Evolutionary conservation across 345 rosid species (phyloP).

Genomic region (Excoecaria cochinchinensis): DNA sequence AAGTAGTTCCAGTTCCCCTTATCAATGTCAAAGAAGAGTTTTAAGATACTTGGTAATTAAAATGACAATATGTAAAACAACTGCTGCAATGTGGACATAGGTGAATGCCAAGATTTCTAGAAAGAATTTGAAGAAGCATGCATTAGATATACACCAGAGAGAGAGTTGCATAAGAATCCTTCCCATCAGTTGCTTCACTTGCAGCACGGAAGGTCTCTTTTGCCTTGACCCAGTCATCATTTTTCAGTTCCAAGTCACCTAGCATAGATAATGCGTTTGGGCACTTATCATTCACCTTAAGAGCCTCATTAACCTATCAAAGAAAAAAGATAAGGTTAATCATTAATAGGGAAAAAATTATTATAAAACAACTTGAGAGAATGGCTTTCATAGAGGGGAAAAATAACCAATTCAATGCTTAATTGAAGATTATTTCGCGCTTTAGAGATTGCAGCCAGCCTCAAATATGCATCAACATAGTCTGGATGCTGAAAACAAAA

Average conservation of each 20-base stretch:
- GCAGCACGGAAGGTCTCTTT: constrained; percentile 97
- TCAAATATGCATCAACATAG: constrained; percentile 85
- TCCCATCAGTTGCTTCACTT: constrained; percentile 89
- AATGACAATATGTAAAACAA: background rate
- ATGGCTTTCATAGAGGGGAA: constrained; percentile 10
- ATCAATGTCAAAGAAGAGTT: constrained; percentile 22
- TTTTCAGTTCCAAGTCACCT: constrained; percentile 97
- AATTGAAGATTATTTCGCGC: constrained; percentile 80
- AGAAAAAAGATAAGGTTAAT: constrained; percentile 2
- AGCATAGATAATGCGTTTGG: constrained; percentile 91
- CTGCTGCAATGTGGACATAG: background rate
- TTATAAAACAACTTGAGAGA: background rate
- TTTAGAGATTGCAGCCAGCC: constrained; percentile 93
- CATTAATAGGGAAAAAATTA: constrained; percentile 16
- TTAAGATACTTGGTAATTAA: constrained; percentile 11
- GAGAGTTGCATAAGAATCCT: constrained; percentile 89
- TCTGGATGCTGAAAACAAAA: constrained; percentile 67
- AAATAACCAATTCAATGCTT: constrained; percentile 90
- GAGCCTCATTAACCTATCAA: constrained; percentile 76
- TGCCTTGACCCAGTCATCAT: constrained; percentile 99
- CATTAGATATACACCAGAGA: constrained; percentile 61
- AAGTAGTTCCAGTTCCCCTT: constrained; percentile 99
- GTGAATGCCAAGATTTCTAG: constrained; percentile 2
- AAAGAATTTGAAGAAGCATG: background rate
- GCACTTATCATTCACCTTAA: constrained; percentile 82